phyloP scores from a whole-genome alignment of 1,284 basidiomycete genomes.

The Athelia psychrophila region DNA sequence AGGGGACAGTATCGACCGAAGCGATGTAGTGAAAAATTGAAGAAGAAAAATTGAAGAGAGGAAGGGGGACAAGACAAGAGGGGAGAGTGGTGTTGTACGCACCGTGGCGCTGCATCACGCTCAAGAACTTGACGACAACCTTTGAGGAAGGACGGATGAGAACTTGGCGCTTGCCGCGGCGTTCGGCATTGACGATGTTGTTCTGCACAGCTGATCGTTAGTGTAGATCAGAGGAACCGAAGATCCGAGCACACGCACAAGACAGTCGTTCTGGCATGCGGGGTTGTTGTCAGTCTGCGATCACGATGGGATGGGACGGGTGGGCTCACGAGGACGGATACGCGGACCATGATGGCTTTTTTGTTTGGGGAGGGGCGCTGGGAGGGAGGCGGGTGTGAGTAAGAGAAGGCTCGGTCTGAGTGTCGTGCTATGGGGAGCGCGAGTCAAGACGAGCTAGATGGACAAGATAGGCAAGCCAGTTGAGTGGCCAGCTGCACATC shows the following conservation, averaged over 20 bases:
- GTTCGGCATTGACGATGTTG: constrained; percentile 98
- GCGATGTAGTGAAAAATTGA: not conserved
- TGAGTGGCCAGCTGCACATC: constrained; percentile 1
- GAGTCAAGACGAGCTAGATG: constrained; percentile 67
- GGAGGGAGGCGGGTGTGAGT: constrained; percentile 27
- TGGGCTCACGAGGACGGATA: constrained; percentile 74
- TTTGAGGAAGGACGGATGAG: constrained; percentile 94
- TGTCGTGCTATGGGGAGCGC: constrained; percentile 78
- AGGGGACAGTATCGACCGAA: not conserved
- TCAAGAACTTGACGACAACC: constrained; percentile 94
- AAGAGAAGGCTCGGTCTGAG: constrained; percentile 64
- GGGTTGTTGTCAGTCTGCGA: constrained; percentile 3
- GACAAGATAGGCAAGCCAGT: constrained; percentile 4
- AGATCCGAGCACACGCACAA: constrained; percentile 39
- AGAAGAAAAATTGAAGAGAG: constrained; percentile 7
- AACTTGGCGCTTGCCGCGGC: constrained; percentile 97
- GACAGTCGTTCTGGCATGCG: constrained; percentile 74
- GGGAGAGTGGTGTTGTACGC: constrained; percentile 32
- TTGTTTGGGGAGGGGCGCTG: constrained; percentile 14
- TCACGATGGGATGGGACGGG: constrained; percentile 13
- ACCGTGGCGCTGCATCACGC: constrained; percentile 98
- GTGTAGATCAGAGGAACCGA: not conserved
- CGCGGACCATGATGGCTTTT: constrained; percentile 70
- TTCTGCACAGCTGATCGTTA: constrained; percentile 46
- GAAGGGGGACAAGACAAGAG: constrained; percentile 8